Conservation (phyloP, 768 basidiomycete species). For the Tylopilus plumbeoviolaceoides region DNA sequence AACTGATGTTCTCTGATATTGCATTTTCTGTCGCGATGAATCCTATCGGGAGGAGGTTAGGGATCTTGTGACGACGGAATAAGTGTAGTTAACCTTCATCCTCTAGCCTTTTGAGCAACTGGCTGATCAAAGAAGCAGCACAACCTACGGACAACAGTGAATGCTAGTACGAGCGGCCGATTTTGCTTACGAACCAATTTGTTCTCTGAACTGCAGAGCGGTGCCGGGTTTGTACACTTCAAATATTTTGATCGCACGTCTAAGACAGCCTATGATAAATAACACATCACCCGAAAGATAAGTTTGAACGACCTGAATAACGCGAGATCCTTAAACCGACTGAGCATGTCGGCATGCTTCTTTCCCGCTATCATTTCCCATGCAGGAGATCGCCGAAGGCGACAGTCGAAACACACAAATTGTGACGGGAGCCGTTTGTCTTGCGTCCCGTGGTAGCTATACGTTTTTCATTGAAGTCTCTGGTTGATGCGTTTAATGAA, state of each 20-base stretch:
- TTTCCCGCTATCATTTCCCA: constrained; percentile 67
- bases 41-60: constrained; percentile 36
- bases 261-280: constrained; percentile 22
- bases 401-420: constrained; percentile 77
- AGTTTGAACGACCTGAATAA: constrained; percentile 53
- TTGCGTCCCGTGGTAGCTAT: constrained; percentile 57
- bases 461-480: neutral
- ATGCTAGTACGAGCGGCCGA: neutral
- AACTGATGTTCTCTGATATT: constrained; percentile 47
- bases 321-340: constrained; percentile 64
- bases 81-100: constrained; percentile 50
- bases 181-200: constrained; percentile 45
- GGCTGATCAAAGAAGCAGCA: constrained; percentile 49
- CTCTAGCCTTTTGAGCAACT: constrained; percentile 66
- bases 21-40: constrained; percentile 54
- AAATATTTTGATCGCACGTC: constrained; percentile 67
- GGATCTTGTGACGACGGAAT: neutral
- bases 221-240: constrained; percentile 46
- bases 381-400: constrained; percentile 57
- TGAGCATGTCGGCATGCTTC: constrained; percentile 51
- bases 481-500: neutral
- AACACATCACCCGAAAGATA: neutral
- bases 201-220: constrained; percentile 51
- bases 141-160: constrained; percentile 39
- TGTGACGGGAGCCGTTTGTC: constrained; percentile 56